Evolutionary conservation across 1,284 basidiomycete species (phyloP), one percentile per base, ranked within the genome.

Genomic region (Malassezia nana): DNA sequence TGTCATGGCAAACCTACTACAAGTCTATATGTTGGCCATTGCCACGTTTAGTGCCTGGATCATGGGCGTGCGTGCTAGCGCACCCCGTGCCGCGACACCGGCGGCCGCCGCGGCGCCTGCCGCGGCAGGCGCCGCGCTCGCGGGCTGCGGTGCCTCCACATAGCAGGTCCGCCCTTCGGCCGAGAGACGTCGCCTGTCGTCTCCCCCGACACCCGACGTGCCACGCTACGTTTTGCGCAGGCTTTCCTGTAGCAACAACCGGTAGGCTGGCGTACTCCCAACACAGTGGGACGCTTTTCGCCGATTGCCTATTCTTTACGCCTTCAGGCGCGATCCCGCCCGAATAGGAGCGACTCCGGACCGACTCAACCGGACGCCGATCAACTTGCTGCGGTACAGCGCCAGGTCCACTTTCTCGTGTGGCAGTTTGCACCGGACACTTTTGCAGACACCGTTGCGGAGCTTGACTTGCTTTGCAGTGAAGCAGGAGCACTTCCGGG

Each of bases 1-100:
- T 74, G 85, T 84, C 64, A 87, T 89, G 63, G 82, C 85, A 0
- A 89, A 86, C 2, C 74, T 89, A 40, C 76, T 90, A 46, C 78
- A 87, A 46, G 78, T 87, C 24, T 89, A 85, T 81, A 85, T 69
- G 63, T 61, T 69, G 8, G 56, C 56, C 2, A 41, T 67, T 25
- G 61, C 65, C 1, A 55, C 60, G 5, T 40, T 59, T 0, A 64
- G 54, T 32, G 53, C 57, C 1, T 39, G 31, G 12, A 41, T 66
- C 10, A 51, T 67, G 8, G 50, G 50, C 20, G 45, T 40, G 18
- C 43, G 30, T 22, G 38, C 42, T 1, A 41, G 20, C 20, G 46
- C 33, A 35, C 35, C 35, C 25, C 35, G 31, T 16, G 35, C 24
- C 29, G 30, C 18, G 24, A 31, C 46, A 12, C 20, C 6, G 35